A percentile compares a stretch with the other conserved stretches of the same genome.
These are phyloP conservation scores for Carex pumila DNA, from an alignment of 176 grass and related monocot species.

Conservation along the genomic window DNA sequence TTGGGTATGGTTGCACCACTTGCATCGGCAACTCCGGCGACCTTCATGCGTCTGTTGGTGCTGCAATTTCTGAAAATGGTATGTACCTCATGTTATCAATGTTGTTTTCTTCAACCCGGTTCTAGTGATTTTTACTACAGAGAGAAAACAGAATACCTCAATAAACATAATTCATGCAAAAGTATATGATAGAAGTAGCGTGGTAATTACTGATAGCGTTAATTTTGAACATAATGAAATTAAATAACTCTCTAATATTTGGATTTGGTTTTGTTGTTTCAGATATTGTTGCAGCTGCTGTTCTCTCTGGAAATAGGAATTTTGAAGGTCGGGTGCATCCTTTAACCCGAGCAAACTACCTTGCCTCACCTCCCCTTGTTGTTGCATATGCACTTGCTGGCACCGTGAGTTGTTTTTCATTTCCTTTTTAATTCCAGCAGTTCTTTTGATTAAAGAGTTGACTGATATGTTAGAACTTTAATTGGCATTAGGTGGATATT, in stretches of 20 bases:
- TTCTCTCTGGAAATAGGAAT: constrained; percentile 85
- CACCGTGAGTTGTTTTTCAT: constrained; percentile 41
- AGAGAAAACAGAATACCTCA: background rate
- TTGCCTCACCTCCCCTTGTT: constrained; percentile 82
- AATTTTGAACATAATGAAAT: background rate
- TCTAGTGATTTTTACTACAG: background rate
- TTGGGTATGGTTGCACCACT: constrained; percentile 91
- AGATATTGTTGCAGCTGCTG: constrained; percentile 95
- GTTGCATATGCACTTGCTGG: constrained; percentile 95
- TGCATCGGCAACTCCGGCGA: constrained; percentile 96
- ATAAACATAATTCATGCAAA: background rate
- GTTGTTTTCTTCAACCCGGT: background rate
- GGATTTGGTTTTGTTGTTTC: background rate
- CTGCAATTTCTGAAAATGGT: constrained; percentile 83
- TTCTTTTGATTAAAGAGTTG: background rate
- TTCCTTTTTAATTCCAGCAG: background rate
- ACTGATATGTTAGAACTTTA: background rate
- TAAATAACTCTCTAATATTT: background rate
- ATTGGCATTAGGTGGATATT: constrained; percentile 73
- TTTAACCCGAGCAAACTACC: constrained; percentile 79
- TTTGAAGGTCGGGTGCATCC: constrained; percentile 91
- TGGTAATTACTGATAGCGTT: background rate
- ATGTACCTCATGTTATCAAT: constrained; percentile 6
- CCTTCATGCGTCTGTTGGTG: constrained; percentile 68
- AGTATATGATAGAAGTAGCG: background rate